Evolutionary conservation across 2,329 filamentous ascomycete species (phyloP).

Genomic region (Aspergillus flavus): DNA sequence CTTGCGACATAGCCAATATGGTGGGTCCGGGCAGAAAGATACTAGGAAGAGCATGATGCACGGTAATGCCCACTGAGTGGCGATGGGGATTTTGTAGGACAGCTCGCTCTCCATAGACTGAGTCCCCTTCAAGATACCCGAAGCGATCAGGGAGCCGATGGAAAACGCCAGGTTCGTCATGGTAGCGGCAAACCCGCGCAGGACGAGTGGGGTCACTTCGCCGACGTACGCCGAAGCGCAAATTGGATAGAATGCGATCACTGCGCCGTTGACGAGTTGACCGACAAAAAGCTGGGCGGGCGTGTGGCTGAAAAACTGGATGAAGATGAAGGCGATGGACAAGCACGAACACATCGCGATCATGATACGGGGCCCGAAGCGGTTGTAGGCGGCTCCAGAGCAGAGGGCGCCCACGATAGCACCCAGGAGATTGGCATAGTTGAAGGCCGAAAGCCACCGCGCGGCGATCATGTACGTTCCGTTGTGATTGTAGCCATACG

Average conservation of each 20-base stretch:
- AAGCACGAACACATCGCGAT: constrained; percentile 26
- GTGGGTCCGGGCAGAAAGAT: constrained; percentile 28
- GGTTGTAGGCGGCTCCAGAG: constrained; percentile 29
- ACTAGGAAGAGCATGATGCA: constrained; percentile 24
- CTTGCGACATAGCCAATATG: constrained; percentile 30
- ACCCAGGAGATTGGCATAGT: constrained; percentile 30
- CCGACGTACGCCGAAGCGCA: constrained; percentile 48
- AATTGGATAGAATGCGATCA: constrained; percentile 64
- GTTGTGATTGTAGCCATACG: constrained; percentile 30
- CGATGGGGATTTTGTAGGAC: constrained; percentile 31
- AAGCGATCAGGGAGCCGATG: constrained; percentile 36
- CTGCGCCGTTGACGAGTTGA: constrained; percentile 63
- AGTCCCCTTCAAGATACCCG: constrained; percentile 31
- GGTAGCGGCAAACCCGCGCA: constrained; percentile 33
- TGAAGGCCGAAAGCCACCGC: constrained; percentile 31
- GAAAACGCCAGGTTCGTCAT: constrained; percentile 35
- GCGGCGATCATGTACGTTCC: constrained; percentile 29
- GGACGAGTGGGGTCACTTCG: constrained; percentile 33
- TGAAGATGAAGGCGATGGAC: constrained; percentile 57
- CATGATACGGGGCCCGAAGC: constrained; percentile 31
- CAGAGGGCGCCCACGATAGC: constrained; percentile 28
- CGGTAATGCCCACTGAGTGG: constrained; percentile 29
- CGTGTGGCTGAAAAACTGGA: constrained; percentile 64
- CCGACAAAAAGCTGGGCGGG: constrained; percentile 60
- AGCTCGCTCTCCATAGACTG: constrained; percentile 16